phyloP scores from a whole-genome alignment of 2,329 filamentous ascomycete species.

The Epichloe sylvatica region DNA sequence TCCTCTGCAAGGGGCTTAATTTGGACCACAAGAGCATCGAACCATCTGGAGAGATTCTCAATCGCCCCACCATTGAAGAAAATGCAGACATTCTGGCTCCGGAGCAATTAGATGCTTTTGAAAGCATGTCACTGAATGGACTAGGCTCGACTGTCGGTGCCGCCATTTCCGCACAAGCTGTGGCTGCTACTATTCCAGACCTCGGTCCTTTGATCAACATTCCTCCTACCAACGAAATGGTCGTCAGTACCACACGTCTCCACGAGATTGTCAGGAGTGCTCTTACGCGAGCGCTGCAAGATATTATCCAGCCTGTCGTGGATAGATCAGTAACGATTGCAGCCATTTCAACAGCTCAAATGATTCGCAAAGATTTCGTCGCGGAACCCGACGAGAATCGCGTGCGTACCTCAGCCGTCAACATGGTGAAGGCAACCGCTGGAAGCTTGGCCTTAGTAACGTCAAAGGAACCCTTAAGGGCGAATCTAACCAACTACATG shows the following conservation, averaged over 20 bases:
- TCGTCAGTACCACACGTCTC: constrained; percentile 54
- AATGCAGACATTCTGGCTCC: constrained; percentile 43
- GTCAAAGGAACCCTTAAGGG: constrained; percentile 88
- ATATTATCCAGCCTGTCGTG: constrained; percentile 95
- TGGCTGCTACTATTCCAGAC: constrained; percentile 72
- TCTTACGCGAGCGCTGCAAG: constrained; percentile 77
- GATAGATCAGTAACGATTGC: constrained; percentile 96
- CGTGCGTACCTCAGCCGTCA: constrained; percentile 73
- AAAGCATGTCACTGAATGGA: constrained; percentile 65
- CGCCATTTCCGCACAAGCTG: constrained; percentile 62
- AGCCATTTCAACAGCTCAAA: constrained; percentile 87
- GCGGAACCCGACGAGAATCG: constrained; percentile 84
- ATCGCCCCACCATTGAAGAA: constrained; percentile 53
- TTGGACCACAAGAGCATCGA: constrained; percentile 89
- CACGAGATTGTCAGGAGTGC: constrained; percentile 72
- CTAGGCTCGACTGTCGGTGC: constrained; percentile 54
- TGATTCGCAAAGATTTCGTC: constrained; percentile 92
- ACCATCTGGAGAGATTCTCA: constrained; percentile 72
- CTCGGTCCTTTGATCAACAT: constrained; percentile 66
- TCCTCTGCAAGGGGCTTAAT: constrained; percentile 81
- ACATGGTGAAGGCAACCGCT: constrained; percentile 87
- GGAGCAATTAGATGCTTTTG: constrained; percentile 67
- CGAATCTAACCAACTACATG: constrained; percentile 96
- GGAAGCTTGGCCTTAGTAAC: constrained; percentile 93
- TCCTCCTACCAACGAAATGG: constrained; percentile 67